Percentiles rank a stretch among this genome's conserved stretches.
phyloP scores from a whole-genome alignment of 192 early-diverging fungal species.

The Dissophora globulifera region DNA sequence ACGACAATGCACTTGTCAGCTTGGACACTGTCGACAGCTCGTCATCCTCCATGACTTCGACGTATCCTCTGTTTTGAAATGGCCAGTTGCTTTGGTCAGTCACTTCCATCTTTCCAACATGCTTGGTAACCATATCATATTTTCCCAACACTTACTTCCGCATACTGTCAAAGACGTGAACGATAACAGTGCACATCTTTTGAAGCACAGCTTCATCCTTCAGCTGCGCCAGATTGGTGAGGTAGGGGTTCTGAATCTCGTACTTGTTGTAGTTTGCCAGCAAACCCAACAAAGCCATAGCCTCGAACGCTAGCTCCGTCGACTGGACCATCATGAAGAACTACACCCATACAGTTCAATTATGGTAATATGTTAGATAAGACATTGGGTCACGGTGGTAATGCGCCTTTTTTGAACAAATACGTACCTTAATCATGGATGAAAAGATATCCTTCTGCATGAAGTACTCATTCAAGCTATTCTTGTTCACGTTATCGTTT shows the following conservation, averaged over 20 bases:
- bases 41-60: conserved; percentile 59
- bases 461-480: conserved; percentile 67
- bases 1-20: conserved; percentile 50
- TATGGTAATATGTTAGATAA: no score
- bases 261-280: conserved; percentile 70
- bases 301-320: conserved; percentile 48
- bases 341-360: no score
- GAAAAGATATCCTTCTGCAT: conserved; percentile 61
- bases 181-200: conserved; percentile 34
- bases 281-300: conserved; percentile 58
- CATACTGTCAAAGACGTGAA: conserved; percentile 28
- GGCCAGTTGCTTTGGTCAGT: not conserved
- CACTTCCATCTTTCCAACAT: no score
- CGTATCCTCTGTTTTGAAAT: conserved; percentile 34
- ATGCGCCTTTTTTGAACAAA: no score
- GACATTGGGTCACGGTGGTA: no score
- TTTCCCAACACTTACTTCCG: conserved; percentile 20
- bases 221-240: conserved; percentile 41
- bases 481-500: conserved; percentile 68
- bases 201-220: conserved; percentile 46
- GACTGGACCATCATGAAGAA: conserved; percentile 53
- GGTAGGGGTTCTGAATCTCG: conserved; percentile 61
- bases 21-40: conserved; percentile 52
- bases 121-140: no score
- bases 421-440: conserved; percentile 55